Evolutionary conservation across 2,329 filamentous ascomycete genomes (phyloP), one percentile per base, ranked within the genome.

Genomic region (Ceratocystis colombiana): DNA sequence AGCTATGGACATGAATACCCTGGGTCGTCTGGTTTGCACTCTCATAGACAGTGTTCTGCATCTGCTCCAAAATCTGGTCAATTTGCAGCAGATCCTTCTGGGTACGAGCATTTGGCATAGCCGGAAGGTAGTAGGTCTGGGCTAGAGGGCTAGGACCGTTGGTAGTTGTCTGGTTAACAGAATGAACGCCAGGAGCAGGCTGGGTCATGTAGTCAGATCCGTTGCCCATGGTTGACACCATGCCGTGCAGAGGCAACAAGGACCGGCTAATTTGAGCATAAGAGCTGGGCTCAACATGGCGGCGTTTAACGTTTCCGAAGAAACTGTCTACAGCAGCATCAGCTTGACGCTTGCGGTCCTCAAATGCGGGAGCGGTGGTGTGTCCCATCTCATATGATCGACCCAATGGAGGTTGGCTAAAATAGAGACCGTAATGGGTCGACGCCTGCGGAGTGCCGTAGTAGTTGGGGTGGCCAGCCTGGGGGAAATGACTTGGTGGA

Each of bases 1-100:
- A 87, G 68, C 86, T 86, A 63, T 88, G 85, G 69, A 91, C 85
- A 71, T 89, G 88, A 67, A 95, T 84, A 67, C 89, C 88, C 55
- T 88, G 87, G 1, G 90, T 89, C 41, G 90, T 87, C 63, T 91
- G 87, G 71, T 86, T 89, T 66, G 91, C 87, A 75, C 88, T 96
- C 77, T 97, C 94, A 74, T 97, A 97, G 62, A 97, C 90, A 59
- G 93, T 96, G 70, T 88, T 87, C 77, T 96, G 92, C 81, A 97
- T 93, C 77, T 96, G 90, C 77, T 96, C 91, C 66, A 99, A 84
- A 75, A 97, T 89, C 73, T 91, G 88, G 75, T 97, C 94, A 72
- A 97, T 92, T 74, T 96, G 91, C 74, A 96, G 80, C 55, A 99
- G 81, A 74, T 99, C 94, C 74, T 86, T 91, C 82, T 97, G 96